These are phyloP conservation scores for Leucocoprinus birnbaumii DNA, from an alignment of 768 basidiomycete species.

Conservation along the genomic window DNA sequence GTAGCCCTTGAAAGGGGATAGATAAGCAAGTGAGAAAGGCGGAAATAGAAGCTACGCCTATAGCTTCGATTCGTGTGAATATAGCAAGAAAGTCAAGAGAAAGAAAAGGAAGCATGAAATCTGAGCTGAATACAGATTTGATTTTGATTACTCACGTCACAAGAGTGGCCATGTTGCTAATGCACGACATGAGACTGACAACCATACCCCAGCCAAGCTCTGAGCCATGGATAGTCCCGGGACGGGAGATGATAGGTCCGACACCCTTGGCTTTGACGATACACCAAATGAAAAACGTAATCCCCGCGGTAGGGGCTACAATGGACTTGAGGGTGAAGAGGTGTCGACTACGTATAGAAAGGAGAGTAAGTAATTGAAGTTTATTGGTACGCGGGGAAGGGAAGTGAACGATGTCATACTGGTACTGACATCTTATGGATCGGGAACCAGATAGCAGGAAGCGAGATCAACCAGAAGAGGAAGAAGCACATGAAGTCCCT, in stretches of 20 bases:
- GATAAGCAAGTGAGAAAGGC: slow-evolving; percentile 5
- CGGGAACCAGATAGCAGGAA: slow-evolving; percentile 81
- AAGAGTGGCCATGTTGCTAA: slow-evolving; percentile 78
- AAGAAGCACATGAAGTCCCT: slow-evolving; percentile 80
- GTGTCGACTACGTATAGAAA: slow-evolving; percentile 50
- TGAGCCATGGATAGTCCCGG: slow-evolving; percentile 59
- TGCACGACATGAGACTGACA: slow-evolving; percentile 68
- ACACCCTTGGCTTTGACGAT: slow-evolving; percentile 76
- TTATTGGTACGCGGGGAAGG: background rate
- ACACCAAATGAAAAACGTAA: slow-evolving; percentile 76
- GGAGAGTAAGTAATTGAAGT: slow-evolving; percentile 4
- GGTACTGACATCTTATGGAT: slow-evolving; percentile 70
- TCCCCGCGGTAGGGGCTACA: slow-evolving; percentile 66
- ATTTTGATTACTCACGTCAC: slow-evolving; percentile 44
- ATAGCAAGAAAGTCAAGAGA: background rate
- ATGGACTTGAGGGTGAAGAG: slow-evolving; percentile 80
- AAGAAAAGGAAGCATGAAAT: no score
- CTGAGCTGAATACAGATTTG: background rate
- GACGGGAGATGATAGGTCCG: slow-evolving; percentile 69
- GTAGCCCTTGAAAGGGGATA: slow-evolving; percentile 5
- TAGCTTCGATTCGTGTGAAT: background rate
- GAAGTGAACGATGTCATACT: slow-evolving; percentile 9
- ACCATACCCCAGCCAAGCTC: slow-evolving; percentile 78
- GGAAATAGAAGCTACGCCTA: background rate
- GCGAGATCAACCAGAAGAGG: slow-evolving; percentile 80